Percentiles rank a stretch among this genome's conserved stretches.
Conservation (phyloP, 306 rosid genomes). For the Quercus variabilis region DNA sequence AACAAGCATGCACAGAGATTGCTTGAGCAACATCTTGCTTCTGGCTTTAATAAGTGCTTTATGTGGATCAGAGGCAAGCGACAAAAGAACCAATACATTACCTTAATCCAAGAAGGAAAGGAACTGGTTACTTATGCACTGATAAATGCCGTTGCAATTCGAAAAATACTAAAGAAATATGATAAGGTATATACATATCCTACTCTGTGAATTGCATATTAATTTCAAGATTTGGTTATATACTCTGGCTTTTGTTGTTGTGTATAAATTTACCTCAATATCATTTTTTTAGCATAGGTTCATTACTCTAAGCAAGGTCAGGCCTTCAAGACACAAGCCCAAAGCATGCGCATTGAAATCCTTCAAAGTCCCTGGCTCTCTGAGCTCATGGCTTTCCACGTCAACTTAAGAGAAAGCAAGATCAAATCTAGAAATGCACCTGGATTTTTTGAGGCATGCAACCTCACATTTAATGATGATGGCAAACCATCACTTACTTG, state of each 20-base stretch:
- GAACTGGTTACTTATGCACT: conserved; percentile 81
- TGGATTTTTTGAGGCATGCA: conserved; percentile 57
- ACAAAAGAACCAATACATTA: conserved; percentile 31
- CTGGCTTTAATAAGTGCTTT: conserved; percentile 69
- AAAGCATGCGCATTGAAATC: conserved; percentile 74
- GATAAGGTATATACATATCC: conserved; percentile 55
- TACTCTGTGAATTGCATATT: background rate
- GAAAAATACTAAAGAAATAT: conserved; percentile 81
- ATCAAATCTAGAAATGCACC: conserved; percentile 32
- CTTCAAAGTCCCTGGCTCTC: conserved; percentile 96
- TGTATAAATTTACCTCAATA: background rate
- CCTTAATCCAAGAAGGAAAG: conserved; percentile 66
- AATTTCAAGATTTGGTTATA: background rate
- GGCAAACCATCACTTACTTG: conserved; percentile 86
- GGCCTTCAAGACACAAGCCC: conserved; percentile 72
- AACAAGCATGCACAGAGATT: conserved; percentile 74
- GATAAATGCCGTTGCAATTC: conserved; percentile 71
- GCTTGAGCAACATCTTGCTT: conserved; percentile 75
- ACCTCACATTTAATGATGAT: conserved; percentile 57
- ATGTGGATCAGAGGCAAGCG: conserved; percentile 62
- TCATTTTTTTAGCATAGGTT: conserved; percentile 39
- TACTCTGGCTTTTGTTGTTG: conserved; percentile 3
- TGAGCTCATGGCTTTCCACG: conserved; percentile 90
- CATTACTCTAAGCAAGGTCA: conserved; percentile 91
- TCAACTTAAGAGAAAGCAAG: conserved; percentile 70